Percentiles rank a stretch among this genome's conserved stretches.
Evolutionary conservation across 139 green algal genomes (phyloP).

Genomic region (Chlorella ohadii): DNA sequence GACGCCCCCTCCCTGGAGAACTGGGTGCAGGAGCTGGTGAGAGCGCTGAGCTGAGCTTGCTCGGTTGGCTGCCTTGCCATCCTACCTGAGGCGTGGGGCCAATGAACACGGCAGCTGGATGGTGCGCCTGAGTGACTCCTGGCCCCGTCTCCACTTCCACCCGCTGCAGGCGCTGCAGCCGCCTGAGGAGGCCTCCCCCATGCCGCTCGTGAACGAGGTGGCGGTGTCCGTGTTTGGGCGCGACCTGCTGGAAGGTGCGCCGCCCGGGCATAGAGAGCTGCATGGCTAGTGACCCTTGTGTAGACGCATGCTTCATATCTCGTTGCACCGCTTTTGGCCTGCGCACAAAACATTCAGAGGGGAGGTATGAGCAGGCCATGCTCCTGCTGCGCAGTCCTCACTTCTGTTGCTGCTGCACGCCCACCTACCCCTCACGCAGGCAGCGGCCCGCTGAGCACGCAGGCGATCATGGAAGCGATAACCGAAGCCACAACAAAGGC

Average conservation of each 20-base stretch:
- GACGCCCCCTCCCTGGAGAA: conserved; percentile 1
- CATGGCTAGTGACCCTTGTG: no score
- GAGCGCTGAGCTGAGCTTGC: no score
- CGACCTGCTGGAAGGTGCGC: not conserved
- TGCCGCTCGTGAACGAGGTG: not conserved
- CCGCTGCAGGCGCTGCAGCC: not conserved
- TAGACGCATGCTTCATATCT: no score
- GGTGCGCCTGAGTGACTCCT: no score
- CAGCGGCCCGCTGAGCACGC: not conserved
- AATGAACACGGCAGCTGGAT: no score
- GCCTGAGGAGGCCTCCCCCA: not conserved
- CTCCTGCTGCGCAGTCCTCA: no score
- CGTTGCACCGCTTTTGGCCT: no score
- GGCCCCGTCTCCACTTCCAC: not conserved
- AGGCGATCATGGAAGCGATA: conserved; percentile 15
- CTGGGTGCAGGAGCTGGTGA: conserved; percentile 10
- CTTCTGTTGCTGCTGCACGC: no score
- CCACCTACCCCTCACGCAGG: not conserved
- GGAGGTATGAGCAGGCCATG: no score
- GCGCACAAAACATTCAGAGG: no score
- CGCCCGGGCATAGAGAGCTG: no score
- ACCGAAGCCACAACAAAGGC: not conserved
- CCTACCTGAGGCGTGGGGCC: no score
- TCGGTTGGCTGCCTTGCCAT: not conserved
- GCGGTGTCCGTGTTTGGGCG: conserved; percentile 9